These are phyloP conservation scores for Neofusicoccum sp. DNA, from an alignment of 2,329 filamentous ascomycete species.

Conservation along the genomic window DNA sequence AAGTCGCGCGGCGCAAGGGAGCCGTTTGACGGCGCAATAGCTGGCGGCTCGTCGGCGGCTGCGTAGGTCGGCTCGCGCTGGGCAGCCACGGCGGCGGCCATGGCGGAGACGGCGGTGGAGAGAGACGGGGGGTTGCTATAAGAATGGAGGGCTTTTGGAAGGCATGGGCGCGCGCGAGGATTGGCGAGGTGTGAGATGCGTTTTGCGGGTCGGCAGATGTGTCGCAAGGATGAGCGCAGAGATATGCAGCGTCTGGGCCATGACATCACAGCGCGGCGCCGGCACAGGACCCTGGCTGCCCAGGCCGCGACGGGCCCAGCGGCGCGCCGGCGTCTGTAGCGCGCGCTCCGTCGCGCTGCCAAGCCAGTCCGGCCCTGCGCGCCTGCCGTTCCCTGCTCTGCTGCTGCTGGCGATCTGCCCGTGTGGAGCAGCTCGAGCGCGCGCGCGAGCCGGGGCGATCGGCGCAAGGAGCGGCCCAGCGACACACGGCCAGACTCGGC, in stretches of 20 bases:
- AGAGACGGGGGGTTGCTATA: background rate
- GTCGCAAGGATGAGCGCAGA: slow-evolving; percentile 10
- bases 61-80: background rate
- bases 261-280: slow-evolving; percentile 33
- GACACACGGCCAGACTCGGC: background rate
- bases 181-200: background rate
- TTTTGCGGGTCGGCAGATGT: background rate
- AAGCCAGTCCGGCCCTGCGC: background rate
- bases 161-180: background rate
- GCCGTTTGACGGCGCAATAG: background rate
- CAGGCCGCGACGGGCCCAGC: background rate
- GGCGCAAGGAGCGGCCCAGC: background rate
- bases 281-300: slow-evolving; percentile 25
- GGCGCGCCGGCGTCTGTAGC: slow-evolving; percentile 2
- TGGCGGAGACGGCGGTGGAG: background rate
- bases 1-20: background rate
- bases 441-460: background rate
- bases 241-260: slow-evolving; percentile 13
- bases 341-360: background rate
- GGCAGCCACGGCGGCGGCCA: slow-evolving; percentile 5
- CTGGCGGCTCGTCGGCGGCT: background rate
- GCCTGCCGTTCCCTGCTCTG: background rate
- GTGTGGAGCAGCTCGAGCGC: background rate
- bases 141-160: background rate
- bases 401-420: background rate